Base-by-base conservation (phyloP, 257 asterid species). In the Dorcoceras hygrometricum region DNA sequence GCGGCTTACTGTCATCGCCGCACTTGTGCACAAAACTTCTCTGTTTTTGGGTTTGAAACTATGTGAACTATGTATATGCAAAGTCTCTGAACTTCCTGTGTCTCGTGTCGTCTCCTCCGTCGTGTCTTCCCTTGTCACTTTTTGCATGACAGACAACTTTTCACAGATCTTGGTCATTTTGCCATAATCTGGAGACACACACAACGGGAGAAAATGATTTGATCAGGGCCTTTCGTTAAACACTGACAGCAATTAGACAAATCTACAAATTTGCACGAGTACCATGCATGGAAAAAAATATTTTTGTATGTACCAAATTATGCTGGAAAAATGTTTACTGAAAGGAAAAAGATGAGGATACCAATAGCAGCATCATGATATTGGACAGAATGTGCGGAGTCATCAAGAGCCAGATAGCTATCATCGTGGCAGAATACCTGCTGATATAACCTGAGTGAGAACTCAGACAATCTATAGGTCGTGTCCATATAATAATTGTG, bases 361-460 rank as follows among this genome's bases (percentile, higher is more conserved):
- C 85, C 89, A 26, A 55, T 69, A 63, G 66, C 83, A 50, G 84
- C 84, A 76, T 77, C 80, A 64, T 80, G 80, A 80, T 79, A 68
- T 53, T 63, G 79, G 76, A 73, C 31, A 18, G 84, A 74, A 73
- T 65, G 22, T 67, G 79, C 70, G 62, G 80, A 65, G 62, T 16
- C 34, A 48, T 43, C 54, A n/a, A 65, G 68, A 51, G 55, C 55
- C 68, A 77, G 58, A 32, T 80, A 66, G 43, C 66, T 80, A 63
- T 56, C 69, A 63, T 82, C 83, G 77, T 80, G 88, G 75, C 74
- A 59, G 81, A 89, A 82, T 54, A 89, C 92, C 98, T 91, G 85
- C 65, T 55, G 69, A 61, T 55, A 39, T 39, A 46, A 62, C 31
- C 69, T 62, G 59, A 70, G 46, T 71, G 51, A 78, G 62, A 71